Conservation (phyloP, 257 asterid genomes). For the Solanum etuberosum region DNA sequence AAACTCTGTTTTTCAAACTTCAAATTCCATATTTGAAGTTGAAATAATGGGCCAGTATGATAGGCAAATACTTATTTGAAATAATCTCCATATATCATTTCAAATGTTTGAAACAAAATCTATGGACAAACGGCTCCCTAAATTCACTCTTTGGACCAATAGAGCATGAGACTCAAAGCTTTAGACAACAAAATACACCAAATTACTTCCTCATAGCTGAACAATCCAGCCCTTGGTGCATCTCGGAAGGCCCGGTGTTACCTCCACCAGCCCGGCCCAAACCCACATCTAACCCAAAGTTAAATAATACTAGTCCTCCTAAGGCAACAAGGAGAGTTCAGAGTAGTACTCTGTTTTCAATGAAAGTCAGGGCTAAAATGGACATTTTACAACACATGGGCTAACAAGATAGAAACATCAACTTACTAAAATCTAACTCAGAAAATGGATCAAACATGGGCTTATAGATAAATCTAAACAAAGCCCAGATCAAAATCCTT, state of each 20-base stretch:
- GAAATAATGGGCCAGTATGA: background rate
- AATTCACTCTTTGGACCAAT: background rate
- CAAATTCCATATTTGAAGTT: background rate
- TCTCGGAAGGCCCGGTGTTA: background rate
- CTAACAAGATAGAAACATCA: background rate
- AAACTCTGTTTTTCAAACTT: background rate
- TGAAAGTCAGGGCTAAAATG: background rate
- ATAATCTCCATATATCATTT: background rate
- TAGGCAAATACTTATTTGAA: background rate
- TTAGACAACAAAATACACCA: background rate
- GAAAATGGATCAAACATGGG: constrained; percentile 3
- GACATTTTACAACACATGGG: background rate
- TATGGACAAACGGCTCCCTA: background rate
- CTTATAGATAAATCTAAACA: background rate
- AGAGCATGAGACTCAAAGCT: background rate
- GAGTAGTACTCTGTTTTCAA: background rate
- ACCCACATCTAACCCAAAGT: background rate
- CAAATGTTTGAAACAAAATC: background rate
- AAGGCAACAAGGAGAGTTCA: background rate
- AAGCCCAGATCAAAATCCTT: constrained; percentile 16
- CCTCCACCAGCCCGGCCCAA: background rate
- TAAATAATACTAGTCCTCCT: background rate
- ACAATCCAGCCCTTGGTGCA: background rate
- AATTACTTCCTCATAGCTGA: background rate
- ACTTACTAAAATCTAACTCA: background rate